A percentile compares a stretch with the other conserved stretches of the same genome.
Evolutionary conservation across 148 eudicot species (phyloP).

Genomic region (Fallopia convolvulus): DNA sequence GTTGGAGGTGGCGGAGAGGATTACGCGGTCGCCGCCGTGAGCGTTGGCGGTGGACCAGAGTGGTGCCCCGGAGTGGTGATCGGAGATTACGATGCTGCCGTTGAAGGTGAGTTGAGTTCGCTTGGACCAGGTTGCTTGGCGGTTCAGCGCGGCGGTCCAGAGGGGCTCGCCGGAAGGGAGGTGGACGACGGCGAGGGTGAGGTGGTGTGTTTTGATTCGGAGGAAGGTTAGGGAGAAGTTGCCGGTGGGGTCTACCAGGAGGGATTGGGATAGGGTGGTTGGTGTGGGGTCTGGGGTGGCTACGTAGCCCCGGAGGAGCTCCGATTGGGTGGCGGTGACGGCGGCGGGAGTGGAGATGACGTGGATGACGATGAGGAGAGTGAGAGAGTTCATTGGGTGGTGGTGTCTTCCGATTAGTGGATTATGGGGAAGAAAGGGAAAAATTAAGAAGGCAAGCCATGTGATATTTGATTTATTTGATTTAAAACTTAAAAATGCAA

Average conservation of each 20-base stretch:
- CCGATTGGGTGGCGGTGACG: conserved; percentile 15
- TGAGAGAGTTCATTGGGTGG: neutral
- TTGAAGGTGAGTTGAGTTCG: conserved; percentile 45
- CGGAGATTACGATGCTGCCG: conserved; percentile 73
- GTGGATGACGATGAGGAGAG: conserved; percentile 9
- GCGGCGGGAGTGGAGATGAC: neutral
- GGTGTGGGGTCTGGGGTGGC: conserved; percentile 45
- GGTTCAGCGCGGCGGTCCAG: conserved; percentile 45
- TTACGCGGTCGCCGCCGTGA: conserved; percentile 55
- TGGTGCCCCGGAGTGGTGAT: conserved; percentile 45
- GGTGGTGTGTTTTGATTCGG: conserved; percentile 44
- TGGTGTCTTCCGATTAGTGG: neutral
- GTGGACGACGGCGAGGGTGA: conserved; percentile 64
- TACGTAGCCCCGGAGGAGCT: conserved; percentile 50
- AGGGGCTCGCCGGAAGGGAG: conserved; percentile 51
- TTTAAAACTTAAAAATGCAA: no score
- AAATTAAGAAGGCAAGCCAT: neutral
- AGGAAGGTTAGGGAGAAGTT: conserved; percentile 78
- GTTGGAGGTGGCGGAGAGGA: conserved; percentile 46
- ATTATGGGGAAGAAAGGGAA: neutral
- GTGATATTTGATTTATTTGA: neutral
- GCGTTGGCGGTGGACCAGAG: conserved; percentile 75
- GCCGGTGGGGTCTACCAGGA: conserved; percentile 50
- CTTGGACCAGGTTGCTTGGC: conserved; percentile 40
- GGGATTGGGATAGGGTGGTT: conserved; percentile 38